Evolutionary conservation across 2,329 filamentous ascomycete genomes (phyloP).

Genomic region (Chaetomium olivaceum): DNA sequence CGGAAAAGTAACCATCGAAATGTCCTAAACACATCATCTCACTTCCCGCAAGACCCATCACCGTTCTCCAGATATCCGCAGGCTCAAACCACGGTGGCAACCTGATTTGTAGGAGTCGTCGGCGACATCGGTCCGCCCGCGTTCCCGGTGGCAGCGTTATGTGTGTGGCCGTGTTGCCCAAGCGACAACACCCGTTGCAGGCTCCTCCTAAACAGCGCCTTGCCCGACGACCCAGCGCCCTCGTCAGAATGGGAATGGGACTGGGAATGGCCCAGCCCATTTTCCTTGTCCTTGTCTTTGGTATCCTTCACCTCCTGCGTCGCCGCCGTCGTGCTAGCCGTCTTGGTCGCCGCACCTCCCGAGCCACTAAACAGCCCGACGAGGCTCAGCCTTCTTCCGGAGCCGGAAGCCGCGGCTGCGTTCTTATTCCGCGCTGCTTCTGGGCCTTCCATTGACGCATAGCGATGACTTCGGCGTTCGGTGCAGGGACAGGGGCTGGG

Average conservation of each 20-base stretch:
- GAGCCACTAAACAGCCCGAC: conserved; percentile 25
- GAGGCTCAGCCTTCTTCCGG: conserved; percentile 32
- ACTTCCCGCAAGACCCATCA: neutral
- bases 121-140: conserved; percentile 12
- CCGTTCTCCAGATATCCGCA: neutral
- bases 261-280: conserved; percentile 8
- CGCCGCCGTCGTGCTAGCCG: neutral
- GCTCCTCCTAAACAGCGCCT: conserved; percentile 43
- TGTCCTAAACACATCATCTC: neutral
- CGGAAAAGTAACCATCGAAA: neutral
- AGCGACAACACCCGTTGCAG: conserved; percentile 50
- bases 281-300: conserved; percentile 18
- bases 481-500: conserved; percentile 34
- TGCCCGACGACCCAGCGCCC: conserved; percentile 19
- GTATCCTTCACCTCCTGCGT: neutral
- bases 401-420: conserved; percentile 14
- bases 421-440: conserved; percentile 34
- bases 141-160: neutral
- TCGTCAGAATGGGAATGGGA: conserved; percentile 22
- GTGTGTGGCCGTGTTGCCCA: conserved; percentile 32
- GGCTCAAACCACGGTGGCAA: conserved; percentile 15
- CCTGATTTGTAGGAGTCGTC: conserved; percentile 19
- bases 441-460: conserved; percentile 28
- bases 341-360: neutral
- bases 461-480: conserved; percentile 47